These are phyloP conservation scores for Cercophora sp. DNA, from an alignment of 495 filamentous ascomycete genomes.

Conservation along the genomic window DNA sequence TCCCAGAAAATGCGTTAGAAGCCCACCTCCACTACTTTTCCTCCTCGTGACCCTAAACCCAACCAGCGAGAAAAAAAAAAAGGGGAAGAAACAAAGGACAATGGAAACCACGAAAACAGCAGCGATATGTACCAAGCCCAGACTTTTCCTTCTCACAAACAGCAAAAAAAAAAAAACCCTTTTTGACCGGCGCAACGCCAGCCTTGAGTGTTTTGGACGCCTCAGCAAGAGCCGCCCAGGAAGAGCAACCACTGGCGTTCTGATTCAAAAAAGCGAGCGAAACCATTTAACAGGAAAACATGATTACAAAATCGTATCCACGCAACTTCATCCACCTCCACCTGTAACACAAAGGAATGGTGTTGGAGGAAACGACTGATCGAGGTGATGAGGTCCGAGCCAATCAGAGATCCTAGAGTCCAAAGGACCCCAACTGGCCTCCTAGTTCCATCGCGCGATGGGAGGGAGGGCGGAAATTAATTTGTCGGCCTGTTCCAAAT, in stretches of 20 bases:
- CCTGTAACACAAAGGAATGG: neutral
- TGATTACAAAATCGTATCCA: slow-evolving; percentile 10
- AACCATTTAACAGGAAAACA: neutral
- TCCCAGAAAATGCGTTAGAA: slow-evolving; percentile 12
- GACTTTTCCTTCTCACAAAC: slow-evolving; percentile 22
- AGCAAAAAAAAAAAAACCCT: slow-evolving; percentile 14
- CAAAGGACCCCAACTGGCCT: neutral
- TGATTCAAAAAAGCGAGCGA: slow-evolving; percentile 7
- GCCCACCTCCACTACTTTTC: slow-evolving; percentile 23
- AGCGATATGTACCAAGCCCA: slow-evolving; percentile 23
- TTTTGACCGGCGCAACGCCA: slow-evolving; percentile 7
- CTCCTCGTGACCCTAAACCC: slow-evolving; percentile 18
- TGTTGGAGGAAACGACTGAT: neutral
- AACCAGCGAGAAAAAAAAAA: slow-evolving; percentile 8
- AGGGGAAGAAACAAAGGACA: slow-evolving; percentile 9
- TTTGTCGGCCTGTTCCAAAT: too few species aligned
- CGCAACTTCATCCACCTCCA: neutral
- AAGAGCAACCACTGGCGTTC: too few species aligned
- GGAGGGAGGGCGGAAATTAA: too few species aligned
- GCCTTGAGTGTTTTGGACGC: slow-evolving; percentile 13
- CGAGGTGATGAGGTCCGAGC: neutral
- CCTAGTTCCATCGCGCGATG: too few species aligned
- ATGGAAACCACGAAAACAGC: slow-evolving; percentile 20
- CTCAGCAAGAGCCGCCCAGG: too few species aligned
- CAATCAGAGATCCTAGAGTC: neutral